Percentiles rank a stretch among this genome's conserved stretches.
phyloP scores from a whole-genome alignment of 495 filamentous ascomycete genomes.

The Neurospora sp. region DNA sequence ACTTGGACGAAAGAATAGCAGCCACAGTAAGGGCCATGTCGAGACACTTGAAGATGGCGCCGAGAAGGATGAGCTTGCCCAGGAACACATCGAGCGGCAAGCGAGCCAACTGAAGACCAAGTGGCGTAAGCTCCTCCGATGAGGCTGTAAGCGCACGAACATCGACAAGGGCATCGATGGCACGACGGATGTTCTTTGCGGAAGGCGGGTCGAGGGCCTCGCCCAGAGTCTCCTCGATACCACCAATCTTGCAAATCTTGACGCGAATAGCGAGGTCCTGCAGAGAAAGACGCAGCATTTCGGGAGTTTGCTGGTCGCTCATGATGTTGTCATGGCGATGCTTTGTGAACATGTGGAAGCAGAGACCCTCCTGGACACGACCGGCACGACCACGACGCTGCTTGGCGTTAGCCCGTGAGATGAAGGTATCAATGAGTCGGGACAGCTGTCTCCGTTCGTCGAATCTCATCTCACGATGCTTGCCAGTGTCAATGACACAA shows the following conservation, averaged over 20 bases:
- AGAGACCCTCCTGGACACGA: constrained; percentile 88
- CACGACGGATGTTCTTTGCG: constrained; percentile 80
- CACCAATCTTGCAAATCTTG: constrained; percentile 90
- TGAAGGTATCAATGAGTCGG: constrained; percentile 81
- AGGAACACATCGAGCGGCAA: constrained; percentile 89
- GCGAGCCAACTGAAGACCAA: constrained; percentile 77
- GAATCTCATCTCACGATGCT: constrained; percentile 92
- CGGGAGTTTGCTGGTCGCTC: constrained; percentile 84
- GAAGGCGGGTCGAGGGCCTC: constrained; percentile 86
- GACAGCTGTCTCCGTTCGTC: constrained; percentile 89
- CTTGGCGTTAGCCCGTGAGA: constrained; percentile 88
- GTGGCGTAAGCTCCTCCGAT: constrained; percentile 69
- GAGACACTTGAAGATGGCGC: constrained; percentile 75
- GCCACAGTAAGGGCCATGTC: constrained; percentile 86
- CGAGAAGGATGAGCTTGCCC: constrained; percentile 82
- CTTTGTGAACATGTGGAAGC: constrained; percentile 91
- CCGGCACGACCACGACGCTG: constrained; percentile 89
- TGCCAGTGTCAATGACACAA: constrained; percentile 88
- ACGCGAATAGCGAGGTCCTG: constrained; percentile 94
- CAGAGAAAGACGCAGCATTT: constrained; percentile 86
- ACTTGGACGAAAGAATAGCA: constrained; percentile 87
- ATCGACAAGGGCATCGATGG: constrained; percentile 85
- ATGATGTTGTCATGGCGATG: constrained; percentile 71
- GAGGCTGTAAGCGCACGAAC: constrained; percentile 73
- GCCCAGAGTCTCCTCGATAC: constrained; percentile 80